Conservation (phyloP, 306 rosid genomes). For the Datisca glomerata region DNA sequence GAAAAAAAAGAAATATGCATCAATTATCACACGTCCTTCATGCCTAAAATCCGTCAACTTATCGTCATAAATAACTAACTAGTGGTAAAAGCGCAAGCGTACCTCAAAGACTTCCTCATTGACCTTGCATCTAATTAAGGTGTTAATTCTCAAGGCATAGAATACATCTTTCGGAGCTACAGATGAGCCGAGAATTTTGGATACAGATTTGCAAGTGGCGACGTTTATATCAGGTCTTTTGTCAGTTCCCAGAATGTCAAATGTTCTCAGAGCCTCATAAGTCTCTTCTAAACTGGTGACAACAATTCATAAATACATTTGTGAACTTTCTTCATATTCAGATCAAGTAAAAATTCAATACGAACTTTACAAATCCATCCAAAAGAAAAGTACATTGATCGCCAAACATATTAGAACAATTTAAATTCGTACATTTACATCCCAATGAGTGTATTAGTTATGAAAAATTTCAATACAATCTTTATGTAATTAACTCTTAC, state of each 20-base stretch:
- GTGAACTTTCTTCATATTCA: too few relatives aligned
- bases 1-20: slow-evolving; percentile 12
- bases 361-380: too few relatives aligned
- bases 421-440: too few relatives aligned
- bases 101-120: slow-evolving; percentile 50
- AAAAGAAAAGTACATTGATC: too few relatives aligned
- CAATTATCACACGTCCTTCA: too few relatives aligned
- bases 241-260: slow-evolving; percentile 55
- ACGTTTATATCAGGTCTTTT: slow-evolving; percentile 41
- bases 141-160: slow-evolving; percentile 57
- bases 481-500: too few relatives aligned
- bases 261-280: slow-evolving; percentile 61
- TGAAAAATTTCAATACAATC: too few relatives aligned
- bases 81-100: slow-evolving; percentile 9
- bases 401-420: too few relatives aligned
- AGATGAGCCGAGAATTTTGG: slow-evolving; percentile 44
- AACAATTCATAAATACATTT: too few relatives aligned
- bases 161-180: slow-evolving; percentile 55
- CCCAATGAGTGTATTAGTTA: too few relatives aligned
- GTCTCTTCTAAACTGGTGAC: slow-evolving; percentile 69
- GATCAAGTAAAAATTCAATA: too few relatives aligned
- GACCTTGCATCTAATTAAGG: slow-evolving; percentile 52
- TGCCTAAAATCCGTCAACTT: too few relatives aligned
- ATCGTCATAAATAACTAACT: slow-evolving; percentile 9
- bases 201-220: slow-evolving; percentile 43